These are phyloP conservation scores for Fusarium papillatum DNA, from an alignment of 2,329 filamentous ascomycete species.

Conservation along the genomic window DNA sequence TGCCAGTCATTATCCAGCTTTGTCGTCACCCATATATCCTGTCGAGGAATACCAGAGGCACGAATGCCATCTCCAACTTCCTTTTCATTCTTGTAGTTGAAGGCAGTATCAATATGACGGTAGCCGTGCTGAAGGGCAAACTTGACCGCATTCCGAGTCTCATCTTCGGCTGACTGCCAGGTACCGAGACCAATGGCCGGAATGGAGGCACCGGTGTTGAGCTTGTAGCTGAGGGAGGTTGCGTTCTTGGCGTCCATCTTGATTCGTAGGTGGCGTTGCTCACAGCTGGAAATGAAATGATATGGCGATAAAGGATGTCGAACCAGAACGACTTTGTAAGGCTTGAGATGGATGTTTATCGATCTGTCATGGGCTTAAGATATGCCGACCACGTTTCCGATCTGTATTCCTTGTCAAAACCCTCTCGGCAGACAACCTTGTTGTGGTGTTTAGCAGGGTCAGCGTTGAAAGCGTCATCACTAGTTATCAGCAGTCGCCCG, in stretches of 20 bases:
- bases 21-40: slow-evolving; percentile 73
- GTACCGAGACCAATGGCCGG: slow-evolving; percentile 26
- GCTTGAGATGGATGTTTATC: neutral
- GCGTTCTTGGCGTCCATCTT: slow-evolving; percentile 13
- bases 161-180: slow-evolving; percentile 63
- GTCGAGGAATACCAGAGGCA: slow-evolving; percentile 58
- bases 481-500: neutral
- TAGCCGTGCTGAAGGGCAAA: slow-evolving; percentile 69
- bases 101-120: slow-evolving; percentile 71
- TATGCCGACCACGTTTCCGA: neutral
- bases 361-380: neutral
- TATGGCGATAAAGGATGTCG: neutral
- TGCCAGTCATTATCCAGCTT: slow-evolving; percentile 77
- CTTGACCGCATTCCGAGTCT: slow-evolving; percentile 64
- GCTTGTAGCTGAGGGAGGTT: slow-evolving; percentile 8
- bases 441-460: neutral
- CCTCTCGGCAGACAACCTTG: neutral
- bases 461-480: neutral
- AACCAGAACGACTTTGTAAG: neutral
- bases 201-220: slow-evolving; percentile 22
- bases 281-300: neutral
- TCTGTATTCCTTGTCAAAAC: neutral
- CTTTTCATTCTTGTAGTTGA: slow-evolving; percentile 74
- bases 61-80: slow-evolving; percentile 66
- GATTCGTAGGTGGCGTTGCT: neutral